These are phyloP conservation scores for Puccinellia tenuiflora DNA, from an alignment of 176 grass and related monocot species.

Conservation along the genomic window DNA sequence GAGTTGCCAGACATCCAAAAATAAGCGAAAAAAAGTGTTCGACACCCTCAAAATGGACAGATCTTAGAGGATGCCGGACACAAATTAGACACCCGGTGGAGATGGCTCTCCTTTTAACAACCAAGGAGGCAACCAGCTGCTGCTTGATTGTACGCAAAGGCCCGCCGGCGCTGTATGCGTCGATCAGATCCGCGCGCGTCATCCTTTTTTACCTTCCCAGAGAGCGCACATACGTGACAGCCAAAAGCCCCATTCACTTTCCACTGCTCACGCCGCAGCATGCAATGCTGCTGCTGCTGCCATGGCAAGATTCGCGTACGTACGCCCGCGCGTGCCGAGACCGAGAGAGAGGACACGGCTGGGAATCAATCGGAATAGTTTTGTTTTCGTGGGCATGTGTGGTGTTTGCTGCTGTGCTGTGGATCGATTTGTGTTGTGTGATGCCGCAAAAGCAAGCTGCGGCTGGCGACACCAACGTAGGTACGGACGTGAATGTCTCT, in stretches of 20 bases:
- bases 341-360: neutral
- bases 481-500: neutral
- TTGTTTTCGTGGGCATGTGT: neutral
- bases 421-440: neutral
- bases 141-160: neutral
- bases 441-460: neutral
- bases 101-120: neutral
- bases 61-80: too few relatives aligned
- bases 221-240: too few relatives aligned
- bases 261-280: neutral
- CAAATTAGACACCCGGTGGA: too few relatives aligned
- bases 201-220: neutral
- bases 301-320: constrained; percentile 27
- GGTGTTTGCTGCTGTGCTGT: neutral
- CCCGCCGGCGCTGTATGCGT: neutral
- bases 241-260: neutral
- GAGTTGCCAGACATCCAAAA: too few relatives aligned
- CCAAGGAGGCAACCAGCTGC: too few relatives aligned
- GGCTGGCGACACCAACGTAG: neutral
- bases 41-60: too few relatives aligned
- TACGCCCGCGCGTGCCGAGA: neutral
- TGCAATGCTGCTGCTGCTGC: neutral
- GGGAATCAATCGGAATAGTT: constrained; percentile 17
- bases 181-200: neutral
- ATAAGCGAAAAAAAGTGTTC: too few relatives aligned